Conservation (phyloP, 225 moss, liverwort and hornwort genomes). For the Physcomitrium patens region DNA sequence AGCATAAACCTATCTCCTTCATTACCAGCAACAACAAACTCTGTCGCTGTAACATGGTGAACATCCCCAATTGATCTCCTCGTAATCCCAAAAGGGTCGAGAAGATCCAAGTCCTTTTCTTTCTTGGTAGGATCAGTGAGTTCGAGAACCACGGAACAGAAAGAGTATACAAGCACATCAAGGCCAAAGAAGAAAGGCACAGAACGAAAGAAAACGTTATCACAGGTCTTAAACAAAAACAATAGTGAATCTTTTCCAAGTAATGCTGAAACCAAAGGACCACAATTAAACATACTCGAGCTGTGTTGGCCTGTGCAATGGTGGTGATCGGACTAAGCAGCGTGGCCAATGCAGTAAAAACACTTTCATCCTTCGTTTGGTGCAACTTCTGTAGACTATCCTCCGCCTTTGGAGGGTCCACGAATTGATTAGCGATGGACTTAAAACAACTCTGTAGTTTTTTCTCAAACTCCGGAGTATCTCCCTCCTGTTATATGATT, state of each 20-base stretch:
- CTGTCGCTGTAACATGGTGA: neutral
- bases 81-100: neutral
- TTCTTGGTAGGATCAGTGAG: too few species aligned
- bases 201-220: neutral
- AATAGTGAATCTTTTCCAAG: neutral
- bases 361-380: conserved; percentile 84
- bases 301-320: conserved; percentile 60
- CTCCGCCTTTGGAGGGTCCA: conserved; percentile 77
- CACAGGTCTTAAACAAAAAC: neutral
- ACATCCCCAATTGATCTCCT: neutral
- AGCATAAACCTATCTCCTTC: neutral
- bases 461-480: conserved; percentile 75
- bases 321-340: conserved; percentile 66
- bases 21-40: neutral
- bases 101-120: neutral
- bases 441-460: conserved; percentile 80
- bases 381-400: conserved; percentile 81
- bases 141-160: neutral
- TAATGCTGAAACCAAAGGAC: neutral
- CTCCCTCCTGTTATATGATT: conserved; percentile 72
- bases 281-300: conserved; percentile 53
- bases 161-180: neutral
- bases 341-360: conserved; percentile 68
- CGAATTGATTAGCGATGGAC: conserved; percentile 64
- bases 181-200: neutral